Evolutionary conservation across 2,329 filamentous ascomycete species (phyloP).

Genomic region (Diaporthe australafricana): DNA sequence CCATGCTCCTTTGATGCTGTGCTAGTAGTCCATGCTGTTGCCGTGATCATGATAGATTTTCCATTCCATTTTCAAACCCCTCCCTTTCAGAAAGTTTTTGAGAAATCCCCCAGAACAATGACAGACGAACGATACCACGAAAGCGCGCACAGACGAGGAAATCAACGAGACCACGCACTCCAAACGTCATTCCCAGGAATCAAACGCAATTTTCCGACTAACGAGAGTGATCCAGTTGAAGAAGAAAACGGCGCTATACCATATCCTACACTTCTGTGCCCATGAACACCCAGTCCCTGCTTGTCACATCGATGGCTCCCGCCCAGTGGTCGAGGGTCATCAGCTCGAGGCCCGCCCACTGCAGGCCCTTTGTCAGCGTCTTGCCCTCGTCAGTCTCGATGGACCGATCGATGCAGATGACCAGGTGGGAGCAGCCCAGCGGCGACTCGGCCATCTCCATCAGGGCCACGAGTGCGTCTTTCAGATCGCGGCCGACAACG

Average conservation of each 20-base stretch:
- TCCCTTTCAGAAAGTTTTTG: conserved; percentile 19
- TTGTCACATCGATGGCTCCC: conserved; percentile 72
- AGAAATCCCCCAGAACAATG: conserved; percentile 6
- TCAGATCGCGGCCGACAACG: conserved; percentile 80
- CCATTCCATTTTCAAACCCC: background rate
- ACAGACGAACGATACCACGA: conserved; percentile 12
- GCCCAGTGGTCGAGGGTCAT: conserved; percentile 84
- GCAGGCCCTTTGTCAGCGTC: conserved; percentile 81
- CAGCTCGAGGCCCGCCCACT: conserved; percentile 93
- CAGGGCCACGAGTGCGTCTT: conserved; percentile 91
- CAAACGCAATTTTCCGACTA: conserved; percentile 25
- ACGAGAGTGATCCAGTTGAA: conserved; percentile 29
- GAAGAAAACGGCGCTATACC: background rate
- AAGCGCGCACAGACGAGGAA: background rate
- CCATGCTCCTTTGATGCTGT: conserved; percentile 34
- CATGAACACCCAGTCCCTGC: conserved; percentile 86
- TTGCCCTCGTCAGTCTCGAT: conserved; percentile 72
- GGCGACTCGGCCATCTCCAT: conserved; percentile 87
- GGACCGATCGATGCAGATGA: conserved; percentile 83
- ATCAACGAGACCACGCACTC: conserved; percentile 15
- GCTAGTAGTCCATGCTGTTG: conserved; percentile 22
- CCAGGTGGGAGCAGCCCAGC: conserved; percentile 80
- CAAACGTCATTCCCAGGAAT: background rate
- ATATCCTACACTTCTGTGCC: conserved; percentile 80
- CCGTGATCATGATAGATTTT: conserved; percentile 14